Evolutionary conservation across 306 rosid species (phyloP), one percentile per base, ranked within the genome.

Genomic region (Luffa aegyptiaca): DNA sequence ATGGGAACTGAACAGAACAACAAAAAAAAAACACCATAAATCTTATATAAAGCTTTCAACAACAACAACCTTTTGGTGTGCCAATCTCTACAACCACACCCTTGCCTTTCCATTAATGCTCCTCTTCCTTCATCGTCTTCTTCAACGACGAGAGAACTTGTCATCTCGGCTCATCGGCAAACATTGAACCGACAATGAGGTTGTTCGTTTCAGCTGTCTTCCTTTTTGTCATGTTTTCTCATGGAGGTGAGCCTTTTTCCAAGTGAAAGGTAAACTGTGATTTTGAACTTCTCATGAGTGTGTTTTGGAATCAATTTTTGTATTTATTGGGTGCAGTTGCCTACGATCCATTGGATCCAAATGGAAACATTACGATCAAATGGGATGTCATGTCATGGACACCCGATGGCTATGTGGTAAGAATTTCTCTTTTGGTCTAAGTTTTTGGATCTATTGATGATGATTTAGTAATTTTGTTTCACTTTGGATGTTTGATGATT

Each of bases 361-460:
- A 80, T 71, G 98, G 97, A 66, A 94, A 92, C 85, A 61, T 94
- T 76, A 94, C 97, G 5, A 80, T 92, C 87, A 91, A 91, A 85
- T 94, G 97, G 98, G 98, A 95, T 77, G 37, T 95, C 33, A 80
- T 94, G 93, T 92, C 98, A 46, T 95, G 98, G 97, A 95, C 97
- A 33, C 44, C 96, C 61, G 98, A 95, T 82, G 98, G 97, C 79
- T 92, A 95, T 81, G 95, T 92, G 89, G 98, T 91, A 82, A 87
- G 91, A 55, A 53, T 12, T 39, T 62, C 8, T 58, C 13, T 58
- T 20, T 10, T 16, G 26, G 0, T 37, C 2, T 17, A 2, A 64
- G 31, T 66, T 41, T 59, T 59, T 66, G 26, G 45, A 41, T 66
- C 7, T 18, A 39, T 14, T 65, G 48, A 21, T 21, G 26, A 18